Base-by-base conservation (phyloP, 768 basidiomycete species). In the Xanthoconium purpureum region DNA sequence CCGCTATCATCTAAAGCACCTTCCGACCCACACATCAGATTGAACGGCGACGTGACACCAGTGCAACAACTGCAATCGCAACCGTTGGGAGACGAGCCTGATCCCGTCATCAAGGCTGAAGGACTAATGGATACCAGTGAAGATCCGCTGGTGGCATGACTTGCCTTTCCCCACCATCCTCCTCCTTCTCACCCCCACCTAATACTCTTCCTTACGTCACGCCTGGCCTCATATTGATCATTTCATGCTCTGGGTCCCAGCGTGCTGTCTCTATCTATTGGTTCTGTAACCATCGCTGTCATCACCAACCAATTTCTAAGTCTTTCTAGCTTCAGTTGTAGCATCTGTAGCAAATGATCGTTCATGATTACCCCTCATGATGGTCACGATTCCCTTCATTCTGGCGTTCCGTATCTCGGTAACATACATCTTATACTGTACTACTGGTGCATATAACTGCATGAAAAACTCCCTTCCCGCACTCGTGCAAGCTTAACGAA, bases 71-170 rank as follows among this genome's bases (percentile, higher is more conserved):
- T 84, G 40, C 69, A 75, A 18, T 73, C 79, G 7, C 66, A 73
- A 37, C 81, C 85, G 13, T 72, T 75, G 49, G 84, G 83, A 30
- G 85, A 87, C 59, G 78, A 74, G 52, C 78, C 79, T 30, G 75
- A 79, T 57, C 75, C 82, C 6, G 80, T 78, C 12, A 74, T 80
- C n/a, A 76, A 78, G 65, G 79, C 73, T 32, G 87, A 89, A 64
- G 85, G 84, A n/a, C 74, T 88, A 37, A 72, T 84, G 70, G 84
- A 88, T 65, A 71, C 74, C 54, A 86, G 81, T 66, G 86, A 88
- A 73, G 81, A 82, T 68, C 83, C 84, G 44, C 62, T 78, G 57
- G 75, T 77, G 66, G 66, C 64, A 62, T 77, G 63, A 66, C 32
- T 32, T 55, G 13, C 29, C 38, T 36, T 62, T 13, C 7, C 44